phyloP scores from a whole-genome alignment of 2,329 filamentous ascomycete species.

The Zymoseptoria tritici region DNA sequence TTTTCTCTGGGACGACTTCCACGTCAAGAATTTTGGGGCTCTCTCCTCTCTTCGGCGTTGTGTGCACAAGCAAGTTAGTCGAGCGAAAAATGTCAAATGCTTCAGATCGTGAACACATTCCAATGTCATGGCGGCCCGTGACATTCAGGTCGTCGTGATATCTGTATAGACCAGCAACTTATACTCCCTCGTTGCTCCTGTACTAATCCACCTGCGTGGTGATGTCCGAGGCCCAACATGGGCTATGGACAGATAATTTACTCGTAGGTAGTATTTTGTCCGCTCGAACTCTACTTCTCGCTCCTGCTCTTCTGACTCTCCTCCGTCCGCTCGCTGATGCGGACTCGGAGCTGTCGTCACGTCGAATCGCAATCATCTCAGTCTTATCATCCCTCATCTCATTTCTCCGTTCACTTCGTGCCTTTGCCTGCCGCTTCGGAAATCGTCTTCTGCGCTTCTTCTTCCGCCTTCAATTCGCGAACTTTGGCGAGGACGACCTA shows the following conservation, averaged over 20 bases:
- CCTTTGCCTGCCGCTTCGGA: slow-evolving; percentile 14
- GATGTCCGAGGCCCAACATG: neutral
- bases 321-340: neutral
- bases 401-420: neutral
- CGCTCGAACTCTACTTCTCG: neutral
- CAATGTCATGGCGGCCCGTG: too few species aligned
- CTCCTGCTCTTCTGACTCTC: neutral
- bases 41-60: neutral
- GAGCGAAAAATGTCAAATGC: neutral
- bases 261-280: neutral
- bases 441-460: slow-evolving; percentile 46
- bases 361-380: neutral
- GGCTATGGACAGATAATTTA: neutral
- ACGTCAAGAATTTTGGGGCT: neutral
- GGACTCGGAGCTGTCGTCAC: neutral
- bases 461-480: slow-evolving; percentile 79
- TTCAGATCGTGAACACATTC: too few species aligned
- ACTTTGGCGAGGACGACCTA: slow-evolving; percentile 75
- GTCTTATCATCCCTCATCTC: neutral
- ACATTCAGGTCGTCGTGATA: neutral
- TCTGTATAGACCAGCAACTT: neutral
- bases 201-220: neutral
- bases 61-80: neutral
- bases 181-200: neutral
- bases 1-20: neutral